Conservation (phyloP, 352 stramenopile genomes). For the Blastocystis sp. region DNA sequence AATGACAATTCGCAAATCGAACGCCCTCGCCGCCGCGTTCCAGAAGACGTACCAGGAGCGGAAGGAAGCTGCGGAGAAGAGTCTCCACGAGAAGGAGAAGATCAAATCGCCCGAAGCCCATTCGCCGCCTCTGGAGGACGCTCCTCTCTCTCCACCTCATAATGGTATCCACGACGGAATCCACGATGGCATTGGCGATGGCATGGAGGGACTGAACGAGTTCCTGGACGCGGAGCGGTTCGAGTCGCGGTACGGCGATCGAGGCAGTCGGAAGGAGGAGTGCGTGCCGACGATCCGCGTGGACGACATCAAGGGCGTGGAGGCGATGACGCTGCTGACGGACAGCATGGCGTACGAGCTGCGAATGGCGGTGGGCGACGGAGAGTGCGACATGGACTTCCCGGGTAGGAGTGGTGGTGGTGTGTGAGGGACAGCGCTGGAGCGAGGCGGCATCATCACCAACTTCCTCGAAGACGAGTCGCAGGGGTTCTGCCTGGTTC, state of each 20-base stretch:
- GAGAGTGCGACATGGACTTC: slow-evolving; percentile 68
- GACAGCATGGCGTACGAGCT: slow-evolving; percentile 65
- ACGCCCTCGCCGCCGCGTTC: slow-evolving; percentile 22
- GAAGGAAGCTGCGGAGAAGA: neutral
- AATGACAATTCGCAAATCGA: slow-evolving; percentile 67
- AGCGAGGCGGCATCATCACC: slow-evolving; percentile 30
- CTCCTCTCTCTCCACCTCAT: neutral
- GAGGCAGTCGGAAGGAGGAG: neutral
- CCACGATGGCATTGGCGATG: neutral
- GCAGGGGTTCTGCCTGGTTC: slow-evolving; percentile 50
- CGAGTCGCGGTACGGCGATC: neutral
- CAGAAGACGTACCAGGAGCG: slow-evolving; percentile 14
- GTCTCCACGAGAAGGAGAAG: neutral
- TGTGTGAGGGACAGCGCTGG: slow-evolving; percentile 25
- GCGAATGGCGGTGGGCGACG: slow-evolving; percentile 48
- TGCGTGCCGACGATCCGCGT: neutral
- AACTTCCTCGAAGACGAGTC: slow-evolving; percentile 59
- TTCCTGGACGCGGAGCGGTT: neutral
- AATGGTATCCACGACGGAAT: neutral
- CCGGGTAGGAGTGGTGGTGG: neutral
- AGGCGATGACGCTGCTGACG: slow-evolving; percentile 30
- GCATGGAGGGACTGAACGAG: slow-evolving; percentile 26
- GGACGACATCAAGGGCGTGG: neutral
- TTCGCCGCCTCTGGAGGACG: neutral
- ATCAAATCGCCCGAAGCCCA: neutral